Conservation (phyloP, 306 rosid genomes). For the Abrus precatorius region DNA sequence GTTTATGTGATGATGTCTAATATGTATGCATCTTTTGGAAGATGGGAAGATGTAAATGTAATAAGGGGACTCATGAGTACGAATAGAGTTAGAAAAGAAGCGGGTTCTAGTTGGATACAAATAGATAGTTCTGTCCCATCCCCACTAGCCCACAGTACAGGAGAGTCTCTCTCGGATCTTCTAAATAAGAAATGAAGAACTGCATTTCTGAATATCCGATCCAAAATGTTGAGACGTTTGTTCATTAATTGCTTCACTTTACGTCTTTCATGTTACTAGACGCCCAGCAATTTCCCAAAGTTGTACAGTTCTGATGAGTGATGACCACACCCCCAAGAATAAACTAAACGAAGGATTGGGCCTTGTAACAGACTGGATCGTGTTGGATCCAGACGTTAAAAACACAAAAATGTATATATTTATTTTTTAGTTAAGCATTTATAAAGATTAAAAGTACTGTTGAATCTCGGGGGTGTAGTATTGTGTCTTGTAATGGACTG, state of each 20-base stretch:
- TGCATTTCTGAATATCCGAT: no score
- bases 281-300: not conserved
- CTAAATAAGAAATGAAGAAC: not conserved
- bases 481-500: not conserved
- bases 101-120: conserved; percentile 72
- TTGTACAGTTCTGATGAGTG: not conserved
- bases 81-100: conserved; percentile 65
- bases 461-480: not conserved
- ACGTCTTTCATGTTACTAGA: not conserved
- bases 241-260: not conserved
- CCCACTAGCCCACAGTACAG: not conserved
- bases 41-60: conserved; percentile 72
- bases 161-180: not conserved
- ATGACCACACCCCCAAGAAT: not conserved
- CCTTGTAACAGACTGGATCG: no score
- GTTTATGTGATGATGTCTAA: conserved; percentile 71
- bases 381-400: no score
- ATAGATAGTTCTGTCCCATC: conserved; percentile 39
- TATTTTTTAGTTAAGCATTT: not conserved
- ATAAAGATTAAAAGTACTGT: no score
- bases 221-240: conserved; percentile 1
- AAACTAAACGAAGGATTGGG: no score
- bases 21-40: conserved; percentile 64
- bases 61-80: conserved; percentile 65
- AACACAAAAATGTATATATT: no score